A percentile compares a stretch with the other conserved stretches of the same genome.
Conservation (phyloP, 2,329 filamentous ascomycete genomes). For the Colletotrichum tropicale region DNA sequence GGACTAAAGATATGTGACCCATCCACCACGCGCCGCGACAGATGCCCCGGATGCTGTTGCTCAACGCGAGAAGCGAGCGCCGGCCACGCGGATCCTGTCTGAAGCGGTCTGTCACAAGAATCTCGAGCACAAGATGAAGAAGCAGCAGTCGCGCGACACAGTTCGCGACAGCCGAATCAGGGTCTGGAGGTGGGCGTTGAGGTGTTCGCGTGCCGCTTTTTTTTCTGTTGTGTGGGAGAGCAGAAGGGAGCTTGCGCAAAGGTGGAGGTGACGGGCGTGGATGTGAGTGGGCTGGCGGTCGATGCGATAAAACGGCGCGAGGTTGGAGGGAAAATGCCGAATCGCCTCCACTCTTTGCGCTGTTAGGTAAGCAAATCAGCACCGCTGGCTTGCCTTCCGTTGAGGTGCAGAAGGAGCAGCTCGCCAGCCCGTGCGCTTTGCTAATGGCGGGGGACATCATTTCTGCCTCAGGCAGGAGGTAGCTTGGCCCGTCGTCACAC, state of each 20-base stretch:
- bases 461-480: neutral
- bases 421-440: neutral
- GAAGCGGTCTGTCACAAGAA: neutral
- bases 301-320: conserved; percentile 20
- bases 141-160: neutral
- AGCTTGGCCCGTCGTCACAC: neutral
- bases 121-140: neutral
- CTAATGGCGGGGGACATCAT: neutral
- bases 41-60: neutral
- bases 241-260: conserved; percentile 19
- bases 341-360: neutral
- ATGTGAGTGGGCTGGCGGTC: conserved; percentile 10
- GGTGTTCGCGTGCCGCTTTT: conserved; percentile 16
- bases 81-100: neutral
- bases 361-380: conserved; percentile 13
- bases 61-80: neutral
- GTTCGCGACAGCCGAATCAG: conserved; percentile 1
- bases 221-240: neutral
- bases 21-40: conserved; percentile 14
- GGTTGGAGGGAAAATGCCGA: conserved; percentile 21
- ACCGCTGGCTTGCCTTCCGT: neutral
- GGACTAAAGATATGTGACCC: conserved; percentile 20
- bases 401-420: neutral
- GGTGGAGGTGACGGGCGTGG: conserved; percentile 19
- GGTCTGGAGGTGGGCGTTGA: neutral